Evolutionary conservation across 2,329 filamentous ascomycete species (phyloP), one percentile per base, ranked within the genome.

Genomic region (Cadophora sp.): DNA sequence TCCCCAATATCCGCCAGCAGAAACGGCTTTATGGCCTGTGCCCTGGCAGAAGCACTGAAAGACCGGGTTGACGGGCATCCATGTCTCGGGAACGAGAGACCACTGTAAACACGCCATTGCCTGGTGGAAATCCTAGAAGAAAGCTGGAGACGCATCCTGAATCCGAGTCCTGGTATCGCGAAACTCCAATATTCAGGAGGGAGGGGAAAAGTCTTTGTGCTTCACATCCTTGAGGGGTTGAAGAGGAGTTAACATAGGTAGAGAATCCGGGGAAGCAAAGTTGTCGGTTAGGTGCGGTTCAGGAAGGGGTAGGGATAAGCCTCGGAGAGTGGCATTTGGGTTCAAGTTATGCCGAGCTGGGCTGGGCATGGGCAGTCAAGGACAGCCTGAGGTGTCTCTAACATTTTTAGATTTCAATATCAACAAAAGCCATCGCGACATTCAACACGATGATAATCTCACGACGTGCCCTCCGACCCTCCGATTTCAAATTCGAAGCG

Each of bases 1-100:
- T 96, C 93, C 60, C 93, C 93, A 79, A 96, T 96, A 76, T 96
- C 93, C 70, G 93, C 92, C 67, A 96, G 81, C 48, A 95, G 76
- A 67, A 96, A 94, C 0, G 93, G 92, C 80, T 95, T 95, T 56
- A 96, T 84, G 1, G 84, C 86, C 60, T 66, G 69, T 45, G 55
- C 56, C 60, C 70, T 76, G 9, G 68, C 45, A 22, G 75, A 72
- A 18, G 71, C 64, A 66, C 74, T 73, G 62, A 78, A 77, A 20
- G 66, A 59, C 47, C 72, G 69, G 20, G 63, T 39, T 62, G 45
- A 14, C 7, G 18, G 41, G 1, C 68, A 67, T 14, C 67, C 69
- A 20, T 71, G 66, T 68, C 66, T 71, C 8, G 64, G 65, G 50
- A 74, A 55, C n/a, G 59, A 67, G 24, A 73, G 64, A 59, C 62